These are phyloP conservation scores for Penstemon eatonii DNA, from an alignment of 257 asterid genomes.

Conservation along the genomic window DNA sequence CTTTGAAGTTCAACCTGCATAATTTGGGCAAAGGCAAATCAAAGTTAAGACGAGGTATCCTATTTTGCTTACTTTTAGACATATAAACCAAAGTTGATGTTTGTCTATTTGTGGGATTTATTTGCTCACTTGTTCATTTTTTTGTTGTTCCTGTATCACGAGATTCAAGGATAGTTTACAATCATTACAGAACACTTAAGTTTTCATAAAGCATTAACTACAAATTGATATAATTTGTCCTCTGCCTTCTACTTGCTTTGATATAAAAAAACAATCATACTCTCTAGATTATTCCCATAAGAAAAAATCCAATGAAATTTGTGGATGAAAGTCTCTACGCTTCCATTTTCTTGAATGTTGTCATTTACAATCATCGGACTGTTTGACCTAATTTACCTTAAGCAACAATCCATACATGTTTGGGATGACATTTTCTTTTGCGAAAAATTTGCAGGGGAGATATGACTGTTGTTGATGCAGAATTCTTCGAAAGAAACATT, in stretches of 20 bases:
- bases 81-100: not conserved
- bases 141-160: not conserved
- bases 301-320: not conserved
- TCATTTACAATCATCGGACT: too few species aligned
- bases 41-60: constrained; percentile 25
- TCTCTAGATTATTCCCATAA: not conserved
- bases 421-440: constrained; percentile 1
- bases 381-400: not conserved
- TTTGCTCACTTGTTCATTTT: not conserved
- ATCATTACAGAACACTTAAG: not conserved
- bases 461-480: not conserved
- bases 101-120: constrained; percentile 13
- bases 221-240: not conserved
- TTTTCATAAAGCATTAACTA: too few species aligned
- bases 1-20: constrained; percentile 10
- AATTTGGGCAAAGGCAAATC: constrained; percentile 6
- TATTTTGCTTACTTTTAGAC: not conserved
- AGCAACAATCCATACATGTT: not conserved
- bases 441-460: not conserved
- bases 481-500: not conserved
- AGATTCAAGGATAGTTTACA: not conserved
- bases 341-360: not conserved
- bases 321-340: not conserved
- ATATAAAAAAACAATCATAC: not conserved
- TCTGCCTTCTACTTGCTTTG: not conserved